Evolutionary conservation across 2,329 filamentous ascomycete genomes (phyloP).

Genomic region (Apiospora marii): DNA sequence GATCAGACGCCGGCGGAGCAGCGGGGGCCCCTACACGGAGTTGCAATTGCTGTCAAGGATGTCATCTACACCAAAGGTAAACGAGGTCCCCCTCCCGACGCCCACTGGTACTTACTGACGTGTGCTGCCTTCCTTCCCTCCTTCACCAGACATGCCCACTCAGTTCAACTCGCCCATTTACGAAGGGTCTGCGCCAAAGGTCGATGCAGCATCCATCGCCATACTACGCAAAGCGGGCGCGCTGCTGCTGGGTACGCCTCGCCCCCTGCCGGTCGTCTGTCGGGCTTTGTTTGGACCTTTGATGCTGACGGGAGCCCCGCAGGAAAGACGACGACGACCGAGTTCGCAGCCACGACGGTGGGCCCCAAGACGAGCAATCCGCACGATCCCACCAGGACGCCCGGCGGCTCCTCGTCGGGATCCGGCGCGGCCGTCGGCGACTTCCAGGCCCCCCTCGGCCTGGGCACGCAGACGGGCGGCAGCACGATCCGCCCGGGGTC

Average conservation of each 20-base stretch:
- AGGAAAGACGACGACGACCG: slow-evolving; percentile 68
- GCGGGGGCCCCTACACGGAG: slow-evolving; percentile 60
- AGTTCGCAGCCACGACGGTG: slow-evolving; percentile 65
- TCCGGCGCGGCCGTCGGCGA: slow-evolving; percentile 73
- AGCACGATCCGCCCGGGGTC: slow-evolving; percentile 70
- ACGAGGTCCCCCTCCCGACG: neutral
- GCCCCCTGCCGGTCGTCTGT: no score
- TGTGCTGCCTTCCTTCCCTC: neutral
- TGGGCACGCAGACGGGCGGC: slow-evolving; percentile 73
- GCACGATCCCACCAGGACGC: slow-evolving; percentile 70
- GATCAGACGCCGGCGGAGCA: slow-evolving; percentile 53
- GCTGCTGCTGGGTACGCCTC: slow-evolving; percentile 55
- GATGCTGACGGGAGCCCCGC: slow-evolving; percentile 20
- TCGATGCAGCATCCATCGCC: slow-evolving; percentile 61
- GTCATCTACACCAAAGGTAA: slow-evolving; percentile 59
- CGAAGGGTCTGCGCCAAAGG: slow-evolving; percentile 48
- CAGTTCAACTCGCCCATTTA: slow-evolving; percentile 63
- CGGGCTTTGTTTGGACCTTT: neutral
- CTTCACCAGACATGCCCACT: slow-evolving; percentile 56
- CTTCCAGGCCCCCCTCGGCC: slow-evolving; percentile 64
- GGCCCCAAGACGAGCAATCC: slow-evolving; percentile 67
- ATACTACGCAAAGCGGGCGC: slow-evolving; percentile 63
- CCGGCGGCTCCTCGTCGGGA: slow-evolving; percentile 73
- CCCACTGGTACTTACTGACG: slow-evolving; percentile 23
- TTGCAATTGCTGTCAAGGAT: slow-evolving; percentile 63